These are phyloP conservation scores for Penicillium pulvis DNA, from an alignment of 495 filamentous ascomycete genomes.

Conservation along the genomic window DNA sequence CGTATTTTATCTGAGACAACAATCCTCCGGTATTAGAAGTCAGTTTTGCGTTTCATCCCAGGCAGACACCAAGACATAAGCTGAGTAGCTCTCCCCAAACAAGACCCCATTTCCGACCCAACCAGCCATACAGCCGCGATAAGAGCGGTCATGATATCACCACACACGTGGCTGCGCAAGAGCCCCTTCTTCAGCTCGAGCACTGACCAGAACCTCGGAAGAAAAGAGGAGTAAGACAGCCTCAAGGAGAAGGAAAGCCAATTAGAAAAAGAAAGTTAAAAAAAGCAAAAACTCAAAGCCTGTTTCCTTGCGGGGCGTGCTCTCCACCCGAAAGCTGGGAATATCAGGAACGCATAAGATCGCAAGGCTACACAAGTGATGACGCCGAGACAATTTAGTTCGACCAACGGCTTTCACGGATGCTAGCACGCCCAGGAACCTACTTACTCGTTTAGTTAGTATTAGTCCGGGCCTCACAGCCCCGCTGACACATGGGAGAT, in stretches of 20 bases:
- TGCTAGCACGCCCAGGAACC: slow-evolving; percentile 11
- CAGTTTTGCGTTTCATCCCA: too few species aligned
- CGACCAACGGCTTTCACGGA: slow-evolving; percentile 20
- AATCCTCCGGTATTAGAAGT: too few species aligned
- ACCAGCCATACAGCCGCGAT: slow-evolving; percentile 12
- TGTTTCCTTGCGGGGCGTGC: not conserved
- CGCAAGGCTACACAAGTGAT: slow-evolving; percentile 1
- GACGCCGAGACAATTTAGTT: slow-evolving; percentile 10
- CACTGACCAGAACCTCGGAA: not conserved
- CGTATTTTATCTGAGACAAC: too few species aligned
- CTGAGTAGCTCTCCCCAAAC: too few species aligned
- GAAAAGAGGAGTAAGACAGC: slow-evolving; percentile 4
- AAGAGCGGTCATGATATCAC: slow-evolving; percentile 19
- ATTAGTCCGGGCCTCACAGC: not conserved
- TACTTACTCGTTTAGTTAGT: not conserved
- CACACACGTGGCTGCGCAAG: slow-evolving; percentile 25
- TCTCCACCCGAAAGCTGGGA: not conserved
- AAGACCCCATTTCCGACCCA: not conserved
- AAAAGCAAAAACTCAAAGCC: not conserved
- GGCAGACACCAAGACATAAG: too few species aligned
- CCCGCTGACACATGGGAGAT: slow-evolving; percentile 5
- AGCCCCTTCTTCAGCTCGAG: slow-evolving; percentile 12
- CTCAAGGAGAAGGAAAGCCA: not conserved
- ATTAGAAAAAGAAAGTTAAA: not conserved
- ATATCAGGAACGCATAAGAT: not conserved